Percentiles rank a stretch among this genome's conserved stretches.
Evolutionary conservation across 306 rosid species (phyloP).

Genomic region (Medicago ruthenica): DNA sequence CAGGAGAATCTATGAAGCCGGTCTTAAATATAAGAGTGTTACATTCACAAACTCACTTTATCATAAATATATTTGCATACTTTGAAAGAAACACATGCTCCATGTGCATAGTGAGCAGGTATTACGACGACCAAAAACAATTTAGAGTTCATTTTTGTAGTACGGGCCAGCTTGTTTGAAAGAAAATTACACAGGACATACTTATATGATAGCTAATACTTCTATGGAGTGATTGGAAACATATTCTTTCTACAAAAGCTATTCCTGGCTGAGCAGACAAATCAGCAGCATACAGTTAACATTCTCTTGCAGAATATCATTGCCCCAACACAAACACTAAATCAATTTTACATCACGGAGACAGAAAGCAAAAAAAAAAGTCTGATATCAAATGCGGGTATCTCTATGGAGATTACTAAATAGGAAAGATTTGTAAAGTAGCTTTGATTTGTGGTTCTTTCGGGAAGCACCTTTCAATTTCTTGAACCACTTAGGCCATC

Average conservation of each 20-base stretch:
- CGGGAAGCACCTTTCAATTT: slow-evolving; percentile 42
- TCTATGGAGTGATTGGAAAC: not conserved
- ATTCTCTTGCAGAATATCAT: slow-evolving; percentile 39
- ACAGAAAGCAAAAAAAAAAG: not conserved
- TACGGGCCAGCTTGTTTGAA: not conserved
- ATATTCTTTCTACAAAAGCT: slow-evolving; percentile 7
- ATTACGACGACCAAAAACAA: not conserved
- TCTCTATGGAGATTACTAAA: slow-evolving; percentile 23
- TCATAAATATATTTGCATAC: not conserved
- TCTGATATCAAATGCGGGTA: slow-evolving; percentile 17
- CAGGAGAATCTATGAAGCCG: not conserved
- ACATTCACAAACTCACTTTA: not conserved
- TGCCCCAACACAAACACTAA: slow-evolving; percentile 7
- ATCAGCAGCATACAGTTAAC: slow-evolving; percentile 12
- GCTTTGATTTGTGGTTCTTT: slow-evolving; percentile 33
- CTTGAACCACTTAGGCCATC: slow-evolving; percentile 33
- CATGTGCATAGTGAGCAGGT: not conserved
- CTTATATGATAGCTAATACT: not conserved
- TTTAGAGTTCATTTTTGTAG: not conserved
- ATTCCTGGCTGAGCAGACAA: slow-evolving; percentile 25
- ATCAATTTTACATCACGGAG: not conserved
- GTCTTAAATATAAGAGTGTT: not conserved
- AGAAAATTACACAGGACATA: not conserved
- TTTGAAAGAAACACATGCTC: not conserved
- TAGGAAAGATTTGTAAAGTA: slow-evolving; percentile 2